Conservation (phyloP, 192 early-diverging fungal species). For the Funneliformis geosporum region DNA sequence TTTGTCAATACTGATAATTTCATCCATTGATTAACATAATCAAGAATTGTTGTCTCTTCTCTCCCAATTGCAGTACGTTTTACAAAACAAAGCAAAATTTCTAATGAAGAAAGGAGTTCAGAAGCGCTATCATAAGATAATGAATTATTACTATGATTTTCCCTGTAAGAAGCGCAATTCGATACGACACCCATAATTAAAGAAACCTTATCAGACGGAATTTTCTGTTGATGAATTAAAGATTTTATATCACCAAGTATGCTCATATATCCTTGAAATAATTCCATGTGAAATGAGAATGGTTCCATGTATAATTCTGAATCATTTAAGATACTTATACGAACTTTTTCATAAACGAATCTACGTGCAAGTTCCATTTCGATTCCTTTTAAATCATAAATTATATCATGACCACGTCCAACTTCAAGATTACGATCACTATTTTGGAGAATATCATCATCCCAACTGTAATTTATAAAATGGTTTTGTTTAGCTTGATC, state of each 20-base stretch:
- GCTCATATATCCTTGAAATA: constrained; percentile 6
- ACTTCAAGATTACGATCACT: constrained; percentile 14
- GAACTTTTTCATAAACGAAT: constrained; percentile 11
- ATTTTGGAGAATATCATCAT: constrained; percentile 23
- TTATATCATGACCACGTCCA: constrained; percentile 18
- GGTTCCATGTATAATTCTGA: background rate
- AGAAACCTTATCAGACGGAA: constrained; percentile 15
- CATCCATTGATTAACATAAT: constrained; percentile 32
- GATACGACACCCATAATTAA: background rate
- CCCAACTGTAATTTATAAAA: constrained; percentile 1
- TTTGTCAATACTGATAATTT: constrained; percentile 25
- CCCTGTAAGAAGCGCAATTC: background rate
- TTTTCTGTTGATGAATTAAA: constrained; percentile 17
- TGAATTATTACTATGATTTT: background rate
- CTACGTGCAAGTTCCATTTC: constrained; percentile 13
- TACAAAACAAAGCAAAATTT: constrained; percentile 31
- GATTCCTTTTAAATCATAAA: constrained; percentile 33
- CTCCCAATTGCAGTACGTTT: constrained; percentile 25
- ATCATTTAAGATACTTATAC: background rate
- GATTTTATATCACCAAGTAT: constrained; percentile 27
- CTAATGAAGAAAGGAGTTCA: constrained; percentile 29
- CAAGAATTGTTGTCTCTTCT: background rate
- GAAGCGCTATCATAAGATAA: constrained; percentile 10
- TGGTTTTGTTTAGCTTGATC: background rate
- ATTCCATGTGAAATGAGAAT: constrained; percentile 29